Evolutionary conservation across 768 basidiomycete species (phyloP).

Genomic region (Trametes cingulata): DNA sequence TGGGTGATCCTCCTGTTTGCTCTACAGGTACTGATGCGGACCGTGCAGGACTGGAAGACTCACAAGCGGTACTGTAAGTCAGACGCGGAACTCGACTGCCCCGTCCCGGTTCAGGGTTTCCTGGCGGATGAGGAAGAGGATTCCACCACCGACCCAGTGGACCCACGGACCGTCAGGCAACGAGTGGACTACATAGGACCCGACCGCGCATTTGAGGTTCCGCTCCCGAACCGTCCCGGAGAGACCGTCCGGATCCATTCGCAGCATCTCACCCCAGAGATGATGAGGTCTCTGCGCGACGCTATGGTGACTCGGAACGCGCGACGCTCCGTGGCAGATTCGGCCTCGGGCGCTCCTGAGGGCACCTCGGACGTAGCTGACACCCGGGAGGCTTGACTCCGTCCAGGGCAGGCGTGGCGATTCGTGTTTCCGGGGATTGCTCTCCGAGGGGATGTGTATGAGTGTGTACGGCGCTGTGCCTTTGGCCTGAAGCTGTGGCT

Average conservation of each 20-base stretch:
- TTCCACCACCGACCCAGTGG: no score
- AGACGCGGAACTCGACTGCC: neutral
- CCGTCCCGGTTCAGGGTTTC: neutral
- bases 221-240: neutral
- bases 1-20: neutral
- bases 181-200: neutral
- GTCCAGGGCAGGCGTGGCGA: no score
- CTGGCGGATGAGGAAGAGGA: neutral
- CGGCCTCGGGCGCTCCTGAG: neutral
- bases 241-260: neutral
- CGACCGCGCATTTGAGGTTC: neutral
- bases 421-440: no score
- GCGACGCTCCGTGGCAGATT: neutral
- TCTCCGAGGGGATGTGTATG: no score
- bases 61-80: slow-evolving; percentile 6
- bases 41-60: neutral
- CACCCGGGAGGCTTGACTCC: neutral
- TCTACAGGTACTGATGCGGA: no score
- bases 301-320: neutral
- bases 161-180: neutral
- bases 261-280: neutral
- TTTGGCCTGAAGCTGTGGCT: neutral
- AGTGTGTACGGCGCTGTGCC: neutral
- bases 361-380: no score
- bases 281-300: neutral